Conservation (phyloP, 768 basidiomycete species). For the Termitomyces sp. region DNA sequence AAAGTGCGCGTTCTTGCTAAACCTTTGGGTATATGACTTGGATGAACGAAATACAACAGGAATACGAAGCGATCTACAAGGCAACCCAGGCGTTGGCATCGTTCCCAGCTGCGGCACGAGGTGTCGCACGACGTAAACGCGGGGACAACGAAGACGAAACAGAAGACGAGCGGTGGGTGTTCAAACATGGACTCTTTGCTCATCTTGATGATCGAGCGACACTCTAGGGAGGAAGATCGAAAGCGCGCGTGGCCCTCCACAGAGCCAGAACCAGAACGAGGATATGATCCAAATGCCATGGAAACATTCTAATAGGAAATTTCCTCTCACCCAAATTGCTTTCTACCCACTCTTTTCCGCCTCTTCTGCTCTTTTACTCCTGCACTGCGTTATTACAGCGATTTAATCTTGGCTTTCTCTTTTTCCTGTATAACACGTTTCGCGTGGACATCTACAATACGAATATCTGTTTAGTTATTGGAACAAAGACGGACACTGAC, state of each 20-base stretch:
- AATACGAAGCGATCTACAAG: constrained; percentile 90
- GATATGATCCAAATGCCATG: constrained; percentile 43
- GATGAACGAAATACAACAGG: constrained; percentile 36
- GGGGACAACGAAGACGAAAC: constrained; percentile 65
- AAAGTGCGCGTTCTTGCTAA: constrained; percentile 46
- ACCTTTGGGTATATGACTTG: background rate
- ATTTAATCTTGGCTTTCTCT: constrained; percentile 79
- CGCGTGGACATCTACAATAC: constrained; percentile 63
- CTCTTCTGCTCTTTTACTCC: background rate
- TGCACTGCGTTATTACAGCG: constrained; percentile 33
- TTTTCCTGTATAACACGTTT: constrained; percentile 79
- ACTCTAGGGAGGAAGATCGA: constrained; percentile 28
- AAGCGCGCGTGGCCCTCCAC: constrained; percentile 44
- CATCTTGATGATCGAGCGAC: background rate
- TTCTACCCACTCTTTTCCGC: background rate
- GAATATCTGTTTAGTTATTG: constrained; percentile 5
- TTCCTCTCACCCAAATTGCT: background rate
- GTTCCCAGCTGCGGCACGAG: constrained; percentile 43
- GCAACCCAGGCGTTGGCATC: constrained; percentile 65
- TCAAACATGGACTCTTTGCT: background rate
- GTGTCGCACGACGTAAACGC: constrained; percentile 58
- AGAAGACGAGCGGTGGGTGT: constrained; percentile 24
- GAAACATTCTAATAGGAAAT: constrained; percentile 31
- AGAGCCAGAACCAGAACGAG: constrained; percentile 22
- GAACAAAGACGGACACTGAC: background rate